These are phyloP conservation scores for Ceratobasidium sp. DNA, from an alignment of 1,284 basidiomycete genomes.

Conservation along the genomic window DNA sequence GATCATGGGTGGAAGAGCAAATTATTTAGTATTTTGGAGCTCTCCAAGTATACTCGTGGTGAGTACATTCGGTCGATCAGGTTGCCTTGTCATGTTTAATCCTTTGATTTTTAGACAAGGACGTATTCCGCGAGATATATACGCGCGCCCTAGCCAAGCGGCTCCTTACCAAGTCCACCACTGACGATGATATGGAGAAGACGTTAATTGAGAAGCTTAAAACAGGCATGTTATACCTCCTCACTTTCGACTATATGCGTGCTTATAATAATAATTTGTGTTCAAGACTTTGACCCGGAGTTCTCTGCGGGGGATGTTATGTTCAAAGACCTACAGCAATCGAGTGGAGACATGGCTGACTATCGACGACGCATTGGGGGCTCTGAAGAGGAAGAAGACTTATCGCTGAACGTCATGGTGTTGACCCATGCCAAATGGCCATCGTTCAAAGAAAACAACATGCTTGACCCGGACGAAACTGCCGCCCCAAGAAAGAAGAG, in stretches of 20 bases:
- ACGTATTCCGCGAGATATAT: constrained; percentile 96
- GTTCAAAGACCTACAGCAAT: constrained; percentile 88
- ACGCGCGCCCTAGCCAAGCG: constrained; percentile 91
- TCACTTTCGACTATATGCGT: background rate
- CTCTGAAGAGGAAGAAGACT: constrained; percentile 47
- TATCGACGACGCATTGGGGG: constrained; percentile 60
- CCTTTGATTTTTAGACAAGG: constrained; percentile 71
- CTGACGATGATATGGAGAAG: constrained; percentile 92
- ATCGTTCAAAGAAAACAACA: constrained; percentile 58
- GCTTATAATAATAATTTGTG: constrained; percentile 5
- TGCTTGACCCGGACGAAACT: constrained; percentile 60
- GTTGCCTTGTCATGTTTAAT: background rate
- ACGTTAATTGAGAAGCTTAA: constrained; percentile 90
- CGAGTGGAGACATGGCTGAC: constrained; percentile 74
- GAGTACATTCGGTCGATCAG: constrained; percentile 32
- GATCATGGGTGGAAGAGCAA: constrained; percentile 78
- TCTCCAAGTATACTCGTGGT: constrained; percentile 88
- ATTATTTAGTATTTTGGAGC: constrained; percentile 81
- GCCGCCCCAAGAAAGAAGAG: background rate
- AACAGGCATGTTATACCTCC: constrained; percentile 69
- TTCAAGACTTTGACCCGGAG: constrained; percentile 84
- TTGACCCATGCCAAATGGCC: constrained; percentile 84
- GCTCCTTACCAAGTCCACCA: constrained; percentile 86
- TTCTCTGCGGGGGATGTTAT: constrained; percentile 91
- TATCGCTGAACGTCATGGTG: constrained; percentile 73